Conservation (phyloP, 2,329 filamentous ascomycete genomes). For the Leptographium radiaticola region DNA sequence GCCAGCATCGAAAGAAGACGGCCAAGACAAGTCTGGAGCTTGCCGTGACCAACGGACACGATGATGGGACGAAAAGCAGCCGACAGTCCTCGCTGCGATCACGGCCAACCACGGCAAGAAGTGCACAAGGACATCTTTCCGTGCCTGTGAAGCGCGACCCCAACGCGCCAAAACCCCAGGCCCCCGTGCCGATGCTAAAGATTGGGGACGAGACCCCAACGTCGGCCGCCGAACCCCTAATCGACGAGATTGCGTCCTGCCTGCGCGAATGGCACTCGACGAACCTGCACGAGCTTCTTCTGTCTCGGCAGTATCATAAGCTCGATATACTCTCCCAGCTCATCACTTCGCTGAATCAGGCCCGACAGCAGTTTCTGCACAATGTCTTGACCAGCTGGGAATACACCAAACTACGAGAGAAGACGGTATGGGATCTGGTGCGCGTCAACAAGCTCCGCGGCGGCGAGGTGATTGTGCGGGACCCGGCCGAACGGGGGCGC, state of each 20-base stretch:
- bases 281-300: constrained; percentile 81
- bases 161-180: constrained; percentile 62
- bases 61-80: neutral
- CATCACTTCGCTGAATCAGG: constrained; percentile 70
- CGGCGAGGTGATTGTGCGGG: constrained; percentile 88
- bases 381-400: constrained; percentile 85
- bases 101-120: constrained; percentile 4
- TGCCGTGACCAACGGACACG: constrained; percentile 8
- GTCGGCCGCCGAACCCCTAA: constrained; percentile 74
- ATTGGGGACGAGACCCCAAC: constrained; percentile 95
- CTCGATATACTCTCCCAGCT: constrained; percentile 72
- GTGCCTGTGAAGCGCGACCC: constrained; percentile 46
- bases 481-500: constrained; percentile 68
- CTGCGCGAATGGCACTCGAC: constrained; percentile 97
- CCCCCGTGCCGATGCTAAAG: constrained; percentile 92
- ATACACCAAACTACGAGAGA: constrained; percentile 66
- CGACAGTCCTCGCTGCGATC: neutral
- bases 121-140: constrained; percentile 28
- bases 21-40: constrained; percentile 12
- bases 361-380: constrained; percentile 81
- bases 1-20: constrained; percentile 21
- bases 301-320: constrained; percentile 67
- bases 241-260: constrained; percentile 96
- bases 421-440: constrained; percentile 91
- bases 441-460: constrained; percentile 87